These are phyloP conservation scores for Alternaria rosae DNA, from an alignment of 2,329 filamentous ascomycete species.

Conservation along the genomic window DNA sequence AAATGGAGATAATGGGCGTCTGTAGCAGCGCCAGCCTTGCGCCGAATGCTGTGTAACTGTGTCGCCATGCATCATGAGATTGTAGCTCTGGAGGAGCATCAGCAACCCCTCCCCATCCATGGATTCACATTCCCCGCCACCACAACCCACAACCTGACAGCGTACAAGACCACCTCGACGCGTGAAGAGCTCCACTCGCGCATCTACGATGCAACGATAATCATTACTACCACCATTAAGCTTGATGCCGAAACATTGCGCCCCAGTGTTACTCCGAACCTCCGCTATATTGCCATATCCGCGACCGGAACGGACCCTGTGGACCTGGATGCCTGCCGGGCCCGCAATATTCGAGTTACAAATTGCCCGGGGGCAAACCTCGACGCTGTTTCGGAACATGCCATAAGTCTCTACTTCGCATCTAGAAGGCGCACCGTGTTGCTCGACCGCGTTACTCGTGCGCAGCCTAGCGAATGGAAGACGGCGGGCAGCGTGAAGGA, in stretches of 20 bases:
- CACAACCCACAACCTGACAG: conserved; percentile 51
- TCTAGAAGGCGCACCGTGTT: conserved; percentile 53
- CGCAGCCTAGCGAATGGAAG: conserved; percentile 52
- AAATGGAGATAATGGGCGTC: neutral
- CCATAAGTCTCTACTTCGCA: conserved; percentile 59
- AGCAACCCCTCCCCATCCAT: conserved; percentile 49
- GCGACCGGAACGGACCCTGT: conserved; percentile 59
- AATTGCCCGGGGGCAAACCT: conserved; percentile 59
- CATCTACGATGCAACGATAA: conserved; percentile 57
- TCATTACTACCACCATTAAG: conserved; percentile 53
- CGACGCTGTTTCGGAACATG: conserved; percentile 59
- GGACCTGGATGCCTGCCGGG: conserved; percentile 54
- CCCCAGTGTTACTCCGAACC: conserved; percentile 49
- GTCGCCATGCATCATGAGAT: conserved; percentile 53
- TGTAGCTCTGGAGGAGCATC: conserved; percentile 55
- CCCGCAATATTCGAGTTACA: conserved; percentile 55
- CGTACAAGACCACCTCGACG: conserved; percentile 44
- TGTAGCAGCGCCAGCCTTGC: neutral
- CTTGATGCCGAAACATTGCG: conserved; percentile 53
- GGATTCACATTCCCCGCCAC: conserved; percentile 49
- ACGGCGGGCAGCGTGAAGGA: conserved; percentile 45
- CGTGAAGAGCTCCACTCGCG: conserved; percentile 48
- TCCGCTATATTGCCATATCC: conserved; percentile 55
- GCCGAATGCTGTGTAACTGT: conserved; percentile 12
- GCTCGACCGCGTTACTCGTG: conserved; percentile 33